These are phyloP conservation scores for Lathyrus tuberosus DNA, from an alignment of 306 rosid species.

Conservation along the genomic window DNA sequence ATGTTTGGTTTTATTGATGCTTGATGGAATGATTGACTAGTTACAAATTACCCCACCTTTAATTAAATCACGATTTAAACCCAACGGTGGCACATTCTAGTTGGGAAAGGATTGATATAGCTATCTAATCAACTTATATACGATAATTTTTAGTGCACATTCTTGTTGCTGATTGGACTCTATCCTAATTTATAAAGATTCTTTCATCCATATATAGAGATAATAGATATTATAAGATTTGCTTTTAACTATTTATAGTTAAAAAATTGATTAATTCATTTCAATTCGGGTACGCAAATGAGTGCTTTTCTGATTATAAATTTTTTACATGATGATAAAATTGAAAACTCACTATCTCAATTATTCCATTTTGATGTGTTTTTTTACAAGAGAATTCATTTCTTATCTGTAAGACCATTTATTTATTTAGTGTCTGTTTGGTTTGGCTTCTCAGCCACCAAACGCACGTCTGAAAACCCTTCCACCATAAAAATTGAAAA, in stretches of 20 bases:
- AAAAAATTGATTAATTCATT: background rate
- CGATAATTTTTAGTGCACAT: constrained; percentile 4
- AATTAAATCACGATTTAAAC: constrained; percentile 5
- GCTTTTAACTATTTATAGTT: background rate
- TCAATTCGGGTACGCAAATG: background rate
- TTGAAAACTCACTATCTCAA: background rate
- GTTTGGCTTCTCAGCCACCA: too few species aligned
- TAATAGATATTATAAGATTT: background rate
- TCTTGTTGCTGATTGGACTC: constrained; percentile 14
- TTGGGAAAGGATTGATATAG: background rate
- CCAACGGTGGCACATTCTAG: background rate
- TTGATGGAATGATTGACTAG: background rate
- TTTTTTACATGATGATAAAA: background rate
- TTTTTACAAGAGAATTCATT: background rate
- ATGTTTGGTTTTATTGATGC: background rate
- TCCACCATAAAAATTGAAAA: too few species aligned
- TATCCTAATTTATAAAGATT: background rate
- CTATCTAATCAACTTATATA: background rate
- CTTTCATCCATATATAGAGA: background rate
- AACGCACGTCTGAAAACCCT: too few species aligned
- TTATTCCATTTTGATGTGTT: background rate
- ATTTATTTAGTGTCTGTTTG: too few species aligned
- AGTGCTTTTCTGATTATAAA: background rate
- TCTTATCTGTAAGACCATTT: background rate
- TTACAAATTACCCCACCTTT: background rate